Conservation (phyloP, 2,329 filamentous ascomycete genomes). For the Phialophora tarda region DNA sequence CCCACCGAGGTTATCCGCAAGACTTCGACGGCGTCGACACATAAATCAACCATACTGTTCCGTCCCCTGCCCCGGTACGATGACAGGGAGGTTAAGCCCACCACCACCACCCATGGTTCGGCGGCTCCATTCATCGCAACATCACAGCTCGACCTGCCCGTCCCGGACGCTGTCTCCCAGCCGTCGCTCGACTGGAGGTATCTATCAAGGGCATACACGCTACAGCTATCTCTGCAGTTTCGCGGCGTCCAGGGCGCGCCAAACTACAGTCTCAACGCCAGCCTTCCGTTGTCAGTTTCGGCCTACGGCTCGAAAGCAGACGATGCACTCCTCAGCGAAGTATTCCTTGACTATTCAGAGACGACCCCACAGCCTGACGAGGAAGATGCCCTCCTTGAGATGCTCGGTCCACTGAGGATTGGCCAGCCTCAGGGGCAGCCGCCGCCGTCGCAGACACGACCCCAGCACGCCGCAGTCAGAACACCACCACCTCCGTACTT, state of each 20-base stretch:
- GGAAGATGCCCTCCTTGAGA: conserved; percentile 11
- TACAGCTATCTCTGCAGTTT: conserved; percentile 29
- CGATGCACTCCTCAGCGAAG: conserved; percentile 19
- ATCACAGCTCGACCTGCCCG: conserved; percentile 29
- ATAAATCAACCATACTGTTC: conserved; percentile 30
- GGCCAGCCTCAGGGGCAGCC: background rate
- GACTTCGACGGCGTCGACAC: conserved; percentile 24
- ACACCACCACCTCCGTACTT: conserved; percentile 34
- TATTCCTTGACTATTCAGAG: conserved; percentile 18
- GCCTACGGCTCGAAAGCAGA: conserved; percentile 13
- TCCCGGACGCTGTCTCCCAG: conserved; percentile 33
- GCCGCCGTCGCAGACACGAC: conserved; percentile 2
- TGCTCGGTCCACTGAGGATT: background rate
- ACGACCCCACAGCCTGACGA: conserved; percentile 8
- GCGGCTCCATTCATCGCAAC: conserved; percentile 22
- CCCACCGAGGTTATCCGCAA: conserved; percentile 23
- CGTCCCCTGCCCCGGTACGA: conserved; percentile 31
- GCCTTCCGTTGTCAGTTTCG: conserved; percentile 22
- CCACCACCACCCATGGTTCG: background rate
- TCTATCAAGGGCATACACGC: conserved; percentile 27
- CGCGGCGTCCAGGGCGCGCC: conserved; percentile 29
- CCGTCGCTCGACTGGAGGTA: conserved; percentile 27
- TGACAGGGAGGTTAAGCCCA: background rate
- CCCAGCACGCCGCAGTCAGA: conserved; percentile 6
- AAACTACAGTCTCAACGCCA: conserved; percentile 26